phyloP scores from a whole-genome alignment of 2,329 filamentous ascomycete species.

The Sclerotiophoma versabilis region DNA sequence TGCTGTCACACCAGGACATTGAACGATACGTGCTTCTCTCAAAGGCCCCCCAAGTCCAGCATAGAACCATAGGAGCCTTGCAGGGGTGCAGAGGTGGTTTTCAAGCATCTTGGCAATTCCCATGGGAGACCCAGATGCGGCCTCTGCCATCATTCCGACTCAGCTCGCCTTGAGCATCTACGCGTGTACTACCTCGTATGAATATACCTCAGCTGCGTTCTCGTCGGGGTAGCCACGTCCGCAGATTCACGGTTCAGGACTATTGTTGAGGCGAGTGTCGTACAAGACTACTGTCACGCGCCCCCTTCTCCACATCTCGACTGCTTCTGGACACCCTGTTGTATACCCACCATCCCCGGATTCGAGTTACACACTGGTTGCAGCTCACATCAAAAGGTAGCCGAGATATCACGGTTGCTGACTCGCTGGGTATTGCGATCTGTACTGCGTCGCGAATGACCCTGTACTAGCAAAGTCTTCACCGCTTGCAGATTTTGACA shows the following conservation, averaged over 20 bases:
- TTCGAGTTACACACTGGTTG: constrained; percentile 14
- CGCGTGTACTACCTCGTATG: not conserved
- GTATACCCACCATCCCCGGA: constrained; percentile 9
- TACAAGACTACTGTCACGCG: constrained; percentile 11
- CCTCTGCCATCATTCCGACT: not conserved
- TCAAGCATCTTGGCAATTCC: not conserved
- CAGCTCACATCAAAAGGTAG: constrained; percentile 11
- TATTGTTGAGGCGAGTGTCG: constrained; percentile 3
- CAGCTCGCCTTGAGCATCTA: not conserved
- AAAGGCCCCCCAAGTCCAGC: not conserved
- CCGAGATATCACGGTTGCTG: not conserved
- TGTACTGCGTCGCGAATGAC: not conserved
- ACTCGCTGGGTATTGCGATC: constrained; percentile 8
- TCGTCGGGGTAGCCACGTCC: not conserved
- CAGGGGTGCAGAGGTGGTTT: not conserved
- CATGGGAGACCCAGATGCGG: not conserved
- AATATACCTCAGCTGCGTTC: not conserved
- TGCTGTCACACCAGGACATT: not conserved
- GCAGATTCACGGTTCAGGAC: not conserved
- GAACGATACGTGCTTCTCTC: not conserved
- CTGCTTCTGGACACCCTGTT: not conserved
- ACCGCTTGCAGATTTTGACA: constrained; percentile 20
- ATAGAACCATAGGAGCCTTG: not conserved
- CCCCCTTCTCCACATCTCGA: constrained; percentile 6
- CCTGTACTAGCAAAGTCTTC: constrained; percentile 18